These are phyloP conservation scores for Yamadazyma sp. DNA, from an alignment of 805 yeast genomes.

Conservation along the genomic window DNA sequence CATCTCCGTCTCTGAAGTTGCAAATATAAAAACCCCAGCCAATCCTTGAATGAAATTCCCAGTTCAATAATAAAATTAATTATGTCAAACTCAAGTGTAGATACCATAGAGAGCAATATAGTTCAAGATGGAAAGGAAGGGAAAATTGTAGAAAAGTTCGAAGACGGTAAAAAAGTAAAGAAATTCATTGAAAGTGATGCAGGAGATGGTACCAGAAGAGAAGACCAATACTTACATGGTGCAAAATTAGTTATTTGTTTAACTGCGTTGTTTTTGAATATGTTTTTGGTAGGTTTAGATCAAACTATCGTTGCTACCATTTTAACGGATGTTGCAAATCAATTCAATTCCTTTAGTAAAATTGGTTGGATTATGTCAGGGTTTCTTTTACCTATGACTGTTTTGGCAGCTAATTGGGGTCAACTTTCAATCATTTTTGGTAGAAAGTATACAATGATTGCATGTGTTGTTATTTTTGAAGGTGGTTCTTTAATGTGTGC, in stretches of 20 bases:
- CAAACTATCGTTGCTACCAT: conserved; percentile 38
- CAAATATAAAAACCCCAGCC: too few relatives aligned
- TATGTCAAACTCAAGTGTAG: too few relatives aligned
- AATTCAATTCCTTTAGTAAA: conserved; percentile 30
- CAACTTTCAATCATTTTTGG: conserved; percentile 36
- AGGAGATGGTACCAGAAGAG: conserved; percentile 40
- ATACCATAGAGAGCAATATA: too few relatives aligned
- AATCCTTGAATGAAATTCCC: too few relatives aligned
- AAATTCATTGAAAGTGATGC: conserved; percentile 37
- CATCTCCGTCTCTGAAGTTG: too few relatives aligned
- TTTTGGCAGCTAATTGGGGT: conserved; percentile 36
- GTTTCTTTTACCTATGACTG: conserved; percentile 32
- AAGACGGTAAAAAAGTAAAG: too few relatives aligned
- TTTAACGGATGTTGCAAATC: conserved; percentile 32
- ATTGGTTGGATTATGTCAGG: conserved; percentile 41
- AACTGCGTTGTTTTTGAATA: conserved; percentile 24
- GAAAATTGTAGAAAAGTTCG: too few relatives aligned
- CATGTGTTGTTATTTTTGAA: conserved; percentile 12
- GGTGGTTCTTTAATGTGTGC: conserved; percentile 36
- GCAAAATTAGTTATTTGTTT: conserved; percentile 22
- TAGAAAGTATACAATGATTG: conserved; percentile 25
- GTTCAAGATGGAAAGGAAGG: too few relatives aligned
- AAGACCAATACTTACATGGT: conserved; percentile 36
- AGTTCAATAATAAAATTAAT: too few relatives aligned
- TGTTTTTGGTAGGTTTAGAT: conserved; percentile 36